Percentiles rank a stretch among this genome's conserved stretches.
Conservation (phyloP, 176 grass and related monocot genomes). For the Eleusine coracana region DNA sequence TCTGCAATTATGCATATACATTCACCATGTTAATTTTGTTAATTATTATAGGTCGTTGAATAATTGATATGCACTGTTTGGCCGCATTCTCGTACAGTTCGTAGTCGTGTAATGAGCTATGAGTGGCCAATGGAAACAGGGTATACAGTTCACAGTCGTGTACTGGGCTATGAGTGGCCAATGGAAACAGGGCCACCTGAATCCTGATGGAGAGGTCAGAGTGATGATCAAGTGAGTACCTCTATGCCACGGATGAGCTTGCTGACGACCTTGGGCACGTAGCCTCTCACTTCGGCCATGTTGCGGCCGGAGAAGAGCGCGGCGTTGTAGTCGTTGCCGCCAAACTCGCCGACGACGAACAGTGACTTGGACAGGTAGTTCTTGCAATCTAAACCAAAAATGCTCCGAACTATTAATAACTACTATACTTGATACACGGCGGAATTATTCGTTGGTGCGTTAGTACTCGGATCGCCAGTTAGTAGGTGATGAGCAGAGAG, state of each 20-base stretch:
- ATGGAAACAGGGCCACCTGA: too few relatives aligned
- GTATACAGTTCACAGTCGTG: too few relatives aligned
- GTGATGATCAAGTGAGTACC: slow-evolving; percentile 31
- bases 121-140: too few relatives aligned
- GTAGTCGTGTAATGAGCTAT: too few relatives aligned
- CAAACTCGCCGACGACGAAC: slow-evolving; percentile 70
- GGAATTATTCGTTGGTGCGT: neutral
- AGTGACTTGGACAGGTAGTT: slow-evolving; percentile 59
- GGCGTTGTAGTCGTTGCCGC: slow-evolving; percentile 78
- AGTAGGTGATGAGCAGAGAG: too few relatives aligned
- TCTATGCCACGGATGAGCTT: slow-evolving; percentile 52
- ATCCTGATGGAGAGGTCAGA: neutral
- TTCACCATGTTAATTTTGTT: neutral
- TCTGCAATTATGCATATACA: slow-evolving; percentile 12
- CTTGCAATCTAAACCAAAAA: slow-evolving; percentile 38
- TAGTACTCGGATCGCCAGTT: neutral
- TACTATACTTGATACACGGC: too few relatives aligned
- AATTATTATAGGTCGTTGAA: too few relatives aligned
- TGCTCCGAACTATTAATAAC: neutral
- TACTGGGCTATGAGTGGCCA: too few relatives aligned
- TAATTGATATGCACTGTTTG: too few relatives aligned
- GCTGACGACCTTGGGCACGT: slow-evolving; percentile 51
- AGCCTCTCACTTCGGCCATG: slow-evolving; percentile 52
- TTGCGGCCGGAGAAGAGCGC: slow-evolving; percentile 51
- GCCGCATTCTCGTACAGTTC: too few relatives aligned